Evolutionary conservation across 2,329 filamentous ascomycete genomes (phyloP).

Genomic region (Ophiostoma novo-ulmi): DNA sequence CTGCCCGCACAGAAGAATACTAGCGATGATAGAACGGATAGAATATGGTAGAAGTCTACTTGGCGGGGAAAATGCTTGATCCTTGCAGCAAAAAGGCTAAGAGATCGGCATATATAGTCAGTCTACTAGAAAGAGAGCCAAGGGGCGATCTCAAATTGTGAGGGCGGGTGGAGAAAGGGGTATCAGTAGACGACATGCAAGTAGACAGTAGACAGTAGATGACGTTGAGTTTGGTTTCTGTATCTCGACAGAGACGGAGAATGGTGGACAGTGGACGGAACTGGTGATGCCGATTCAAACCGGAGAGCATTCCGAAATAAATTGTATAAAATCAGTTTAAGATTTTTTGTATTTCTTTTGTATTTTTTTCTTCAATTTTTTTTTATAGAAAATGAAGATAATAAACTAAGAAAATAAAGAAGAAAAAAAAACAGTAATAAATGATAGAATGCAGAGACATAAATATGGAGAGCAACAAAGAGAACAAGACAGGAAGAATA

Average conservation of each 20-base stretch:
- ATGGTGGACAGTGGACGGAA: not conserved
- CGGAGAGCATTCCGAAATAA: not conserved
- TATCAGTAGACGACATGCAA: not conserved
- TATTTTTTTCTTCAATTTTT: too few species aligned
- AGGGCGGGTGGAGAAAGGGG: conserved; percentile 6
- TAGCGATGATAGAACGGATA: too few species aligned
- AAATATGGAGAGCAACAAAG: conserved; percentile 6
- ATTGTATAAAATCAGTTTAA: too few species aligned
- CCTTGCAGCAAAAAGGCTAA: not conserved
- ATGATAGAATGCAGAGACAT: not conserved
- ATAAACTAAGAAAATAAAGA: not conserved
- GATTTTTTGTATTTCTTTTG: too few species aligned
- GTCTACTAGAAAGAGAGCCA: not conserved
- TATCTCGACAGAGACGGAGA: not conserved
- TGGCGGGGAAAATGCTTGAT: not conserved
- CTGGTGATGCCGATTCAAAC: not conserved
- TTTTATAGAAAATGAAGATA: not conserved
- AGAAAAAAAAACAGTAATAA: not conserved
- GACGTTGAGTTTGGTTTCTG: not conserved
- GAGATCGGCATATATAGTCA: not conserved
- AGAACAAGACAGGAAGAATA: not conserved
- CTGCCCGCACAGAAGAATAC: too few species aligned
- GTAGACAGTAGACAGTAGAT: too few species aligned
- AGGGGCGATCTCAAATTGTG: conserved; percentile 8
- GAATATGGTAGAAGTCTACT: not conserved